Evolutionary conservation across 2,329 filamentous ascomycete species (phyloP), one percentile per base, ranked within the genome.

Genomic region (Xylaria polymorpha): DNA sequence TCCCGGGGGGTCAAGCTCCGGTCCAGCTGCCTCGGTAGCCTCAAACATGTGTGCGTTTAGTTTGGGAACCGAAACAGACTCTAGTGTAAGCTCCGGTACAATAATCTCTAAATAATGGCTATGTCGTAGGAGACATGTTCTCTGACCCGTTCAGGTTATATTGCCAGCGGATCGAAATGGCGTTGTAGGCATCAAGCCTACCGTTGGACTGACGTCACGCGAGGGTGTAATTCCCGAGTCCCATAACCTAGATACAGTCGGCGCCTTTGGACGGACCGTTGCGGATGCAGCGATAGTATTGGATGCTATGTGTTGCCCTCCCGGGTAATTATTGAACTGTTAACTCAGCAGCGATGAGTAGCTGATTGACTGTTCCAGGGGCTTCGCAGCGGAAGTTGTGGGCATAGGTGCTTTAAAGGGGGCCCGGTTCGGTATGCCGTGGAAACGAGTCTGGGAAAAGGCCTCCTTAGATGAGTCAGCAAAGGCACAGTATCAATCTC

Each of bases 11-110:
- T 90, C 87, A 73, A 91, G 88, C 67, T 89, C 89, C 1, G 92
- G 92, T 0, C 89, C 87, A 62, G 92, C 85, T 4, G 85, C 86
- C 7, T 90, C 87, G 6, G 90, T 94, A 0, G 85, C 86, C 3
- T 86, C 87, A 4, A 92, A 92, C 72, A 79, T 87, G 2, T 83
- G 89, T 29, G 81, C 88, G 0, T 91, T 93, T 75, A 83, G 90
- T 0, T 77, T 94, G 0, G 92, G 92, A 1, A 94, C 91, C 0
- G 92, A 94, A 80, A 94, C 91, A 0, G 91, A 94, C 76, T 91
- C 87, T 4, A 89, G 86, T 79, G 85, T 69, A 63, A 46, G 65
- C 22, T 15, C 22, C 8, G 25, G 25, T 29, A 20, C 39, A 43
- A 4, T 18, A 22, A n/a, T 5, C 18, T 39, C 3, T 12, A 15